Percentiles rank a stretch among this genome's conserved stretches.
Conservation (phyloP, 2,329 filamentous ascomycete species). For the Calonectria crousiana region DNA sequence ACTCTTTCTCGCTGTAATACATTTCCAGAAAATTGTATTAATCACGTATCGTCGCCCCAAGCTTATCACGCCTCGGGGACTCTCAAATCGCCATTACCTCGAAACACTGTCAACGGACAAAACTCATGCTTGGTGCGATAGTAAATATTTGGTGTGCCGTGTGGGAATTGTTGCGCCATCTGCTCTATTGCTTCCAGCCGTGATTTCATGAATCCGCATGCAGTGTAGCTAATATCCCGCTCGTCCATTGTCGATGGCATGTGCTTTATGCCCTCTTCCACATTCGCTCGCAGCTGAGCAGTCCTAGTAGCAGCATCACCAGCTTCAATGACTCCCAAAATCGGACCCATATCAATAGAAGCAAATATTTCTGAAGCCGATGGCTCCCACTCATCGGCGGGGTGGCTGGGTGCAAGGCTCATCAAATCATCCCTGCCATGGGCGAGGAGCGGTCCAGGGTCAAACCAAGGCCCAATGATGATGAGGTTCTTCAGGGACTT, state of each 20-base stretch:
- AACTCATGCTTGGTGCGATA: not conserved
- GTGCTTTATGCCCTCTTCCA: not conserved
- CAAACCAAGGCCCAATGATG: conserved; percentile 1
- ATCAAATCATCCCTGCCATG: not conserved
- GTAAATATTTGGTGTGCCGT: not conserved
- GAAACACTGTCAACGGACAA: not conserved
- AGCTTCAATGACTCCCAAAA: not conserved
- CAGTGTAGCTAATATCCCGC: not conserved
- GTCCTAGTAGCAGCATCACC: not conserved
- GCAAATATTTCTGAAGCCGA: not conserved
- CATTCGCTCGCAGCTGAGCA: not conserved
- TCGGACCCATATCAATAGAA: not conserved
- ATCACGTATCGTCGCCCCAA: not conserved
- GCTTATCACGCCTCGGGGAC: not conserved
- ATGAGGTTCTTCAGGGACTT: not conserved
- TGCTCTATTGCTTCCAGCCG: not conserved
- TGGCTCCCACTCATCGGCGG: not conserved
- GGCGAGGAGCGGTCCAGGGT: not conserved
- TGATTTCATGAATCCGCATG: not conserved
- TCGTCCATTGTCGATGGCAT: not conserved
- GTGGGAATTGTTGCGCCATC: not conserved
- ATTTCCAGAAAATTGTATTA: not conserved
- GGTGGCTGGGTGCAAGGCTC: not conserved
- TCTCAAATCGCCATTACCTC: not conserved
- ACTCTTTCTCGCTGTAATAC: not conserved